Evolutionary conservation across 2,329 filamentous ascomycete genomes (phyloP).

Genomic region (Nectriaceae sp.): DNA sequence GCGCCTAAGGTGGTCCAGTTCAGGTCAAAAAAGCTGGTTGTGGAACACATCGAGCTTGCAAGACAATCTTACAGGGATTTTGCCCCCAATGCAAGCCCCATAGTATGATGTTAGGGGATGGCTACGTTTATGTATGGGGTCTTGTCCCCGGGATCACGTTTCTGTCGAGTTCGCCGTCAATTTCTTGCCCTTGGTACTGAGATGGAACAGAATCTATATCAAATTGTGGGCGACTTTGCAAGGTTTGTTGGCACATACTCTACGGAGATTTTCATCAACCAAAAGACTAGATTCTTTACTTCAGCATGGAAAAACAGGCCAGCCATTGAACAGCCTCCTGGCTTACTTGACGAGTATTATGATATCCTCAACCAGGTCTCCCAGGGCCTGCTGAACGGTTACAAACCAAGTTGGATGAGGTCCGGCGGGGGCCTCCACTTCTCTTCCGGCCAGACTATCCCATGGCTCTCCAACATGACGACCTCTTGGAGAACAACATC

Average conservation of each 20-base stretch:
- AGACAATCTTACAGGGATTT: slow-evolving; percentile 12
- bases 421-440: slow-evolving; percentile 12
- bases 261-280: neutral
- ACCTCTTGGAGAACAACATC: slow-evolving; percentile 33
- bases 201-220: slow-evolving; percentile 10
- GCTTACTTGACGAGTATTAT: slow-evolving; percentile 10
- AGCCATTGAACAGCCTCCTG: slow-evolving; percentile 3
- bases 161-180: slow-evolving; percentile 11
- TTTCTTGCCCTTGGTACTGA: slow-evolving; percentile 1
- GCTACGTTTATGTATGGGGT: slow-evolving; percentile 17
- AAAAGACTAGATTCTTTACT: slow-evolving; percentile 19
- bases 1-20: slow-evolving; percentile 18
- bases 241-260: slow-evolving; percentile 7
- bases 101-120: slow-evolving; percentile 5
- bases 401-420: slow-evolving; percentile 11
- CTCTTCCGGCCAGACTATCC: slow-evolving; percentile 21
- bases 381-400: slow-evolving; percentile 10
- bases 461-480: slow-evolving; percentile 26
- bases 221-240: slow-evolving; percentile 14
- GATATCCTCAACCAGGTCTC: slow-evolving; percentile 13
- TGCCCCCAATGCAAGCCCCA: slow-evolving; percentile 10
- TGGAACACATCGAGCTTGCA: slow-evolving; percentile 13
- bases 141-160: slow-evolving; percentile 14
- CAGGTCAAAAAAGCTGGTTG: slow-evolving; percentile 11
- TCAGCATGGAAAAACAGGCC: slow-evolving; percentile 14